Evolutionary conservation across 2,329 filamentous ascomycete genomes (phyloP).

Genomic region (Aphanocladium album): DNA sequence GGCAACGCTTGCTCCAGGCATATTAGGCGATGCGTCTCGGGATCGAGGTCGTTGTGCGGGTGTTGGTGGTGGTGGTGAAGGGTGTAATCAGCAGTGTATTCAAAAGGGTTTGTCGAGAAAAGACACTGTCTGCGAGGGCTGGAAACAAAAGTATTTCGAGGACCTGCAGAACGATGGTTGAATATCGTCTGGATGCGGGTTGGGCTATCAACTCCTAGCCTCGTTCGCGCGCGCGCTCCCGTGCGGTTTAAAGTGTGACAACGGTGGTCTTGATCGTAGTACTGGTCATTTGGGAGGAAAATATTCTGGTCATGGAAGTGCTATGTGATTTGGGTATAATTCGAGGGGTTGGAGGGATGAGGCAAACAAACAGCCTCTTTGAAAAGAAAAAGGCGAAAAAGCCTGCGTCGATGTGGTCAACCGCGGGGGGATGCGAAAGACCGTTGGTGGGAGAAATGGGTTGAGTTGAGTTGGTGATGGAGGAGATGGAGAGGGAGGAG

Average conservation of each 20-base stretch:
- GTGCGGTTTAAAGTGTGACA: conserved; percentile 68
- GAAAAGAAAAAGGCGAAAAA: neutral
- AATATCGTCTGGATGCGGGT: conserved; percentile 42
- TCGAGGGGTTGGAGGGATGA: conserved; percentile 1
- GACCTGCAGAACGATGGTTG: conserved; percentile 51
- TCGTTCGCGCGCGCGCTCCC: conserved; percentile 58
- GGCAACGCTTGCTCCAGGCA: conserved; percentile 67
- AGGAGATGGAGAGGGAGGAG: conserved; percentile 5
- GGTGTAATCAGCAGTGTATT: conserved; percentile 10
- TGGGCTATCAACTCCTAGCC: conserved; percentile 23
- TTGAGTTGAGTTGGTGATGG: conserved; percentile 7
- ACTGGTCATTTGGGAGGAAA: conserved; percentile 48
- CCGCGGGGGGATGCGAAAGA: neutral
- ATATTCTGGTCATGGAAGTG: conserved; percentile 38
- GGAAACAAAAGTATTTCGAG: conserved; percentile 10
- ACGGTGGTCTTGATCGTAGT: conserved; percentile 44
- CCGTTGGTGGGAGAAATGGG: neutral
- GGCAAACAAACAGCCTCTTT: conserved; percentile 8
- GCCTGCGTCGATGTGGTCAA: neutral
- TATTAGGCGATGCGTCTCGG: conserved; percentile 32
- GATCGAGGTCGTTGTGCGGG: neutral
- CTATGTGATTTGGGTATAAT: conserved; percentile 12
- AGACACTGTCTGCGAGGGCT: conserved; percentile 15
- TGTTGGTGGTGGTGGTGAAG: neutral
- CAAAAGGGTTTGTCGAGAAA: conserved; percentile 12